Conservation (phyloP, 331 rosid species). For the Prunus yedoensis region DNA sequence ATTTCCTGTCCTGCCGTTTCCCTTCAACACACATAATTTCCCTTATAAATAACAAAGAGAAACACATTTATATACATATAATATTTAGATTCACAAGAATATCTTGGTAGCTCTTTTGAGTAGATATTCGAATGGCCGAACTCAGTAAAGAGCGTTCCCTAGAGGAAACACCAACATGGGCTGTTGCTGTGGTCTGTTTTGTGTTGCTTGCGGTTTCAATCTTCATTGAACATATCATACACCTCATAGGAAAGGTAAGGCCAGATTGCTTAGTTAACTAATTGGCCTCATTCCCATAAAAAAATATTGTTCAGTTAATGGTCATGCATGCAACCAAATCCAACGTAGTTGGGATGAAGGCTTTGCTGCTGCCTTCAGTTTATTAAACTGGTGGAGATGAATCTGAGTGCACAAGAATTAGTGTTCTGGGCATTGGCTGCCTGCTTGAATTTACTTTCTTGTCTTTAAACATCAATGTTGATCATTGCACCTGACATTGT, state of each 20-base stretch:
- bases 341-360: neutral
- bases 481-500: neutral
- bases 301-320: too few species aligned
- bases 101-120: neutral
- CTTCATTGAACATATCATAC: conserved; percentile 59
- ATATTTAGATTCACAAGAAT: too few species aligned
- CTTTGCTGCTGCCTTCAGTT: too few species aligned
- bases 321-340: conserved; percentile 3
- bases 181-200: conserved; percentile 80
- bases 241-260: conserved; percentile 54
- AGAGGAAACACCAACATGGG: conserved; percentile 87
- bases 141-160: conserved; percentile 39
- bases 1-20: too few species aligned
- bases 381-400: too few species aligned
- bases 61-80: neutral
- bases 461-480: too few species aligned
- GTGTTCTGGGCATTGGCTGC: too few species aligned
- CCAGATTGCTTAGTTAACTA: neutral
- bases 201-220: conserved; percentile 65
- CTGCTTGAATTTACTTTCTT: too few species aligned
- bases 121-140: conserved; percentile 4
- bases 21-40: neutral
- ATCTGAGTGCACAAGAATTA: too few species aligned
- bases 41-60: neutral
- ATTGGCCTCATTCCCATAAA: neutral